These are phyloP conservation scores for Tillandsia fasciculata DNA, from an alignment of 176 grass and related monocot genomes.

Conservation along the genomic window DNA sequence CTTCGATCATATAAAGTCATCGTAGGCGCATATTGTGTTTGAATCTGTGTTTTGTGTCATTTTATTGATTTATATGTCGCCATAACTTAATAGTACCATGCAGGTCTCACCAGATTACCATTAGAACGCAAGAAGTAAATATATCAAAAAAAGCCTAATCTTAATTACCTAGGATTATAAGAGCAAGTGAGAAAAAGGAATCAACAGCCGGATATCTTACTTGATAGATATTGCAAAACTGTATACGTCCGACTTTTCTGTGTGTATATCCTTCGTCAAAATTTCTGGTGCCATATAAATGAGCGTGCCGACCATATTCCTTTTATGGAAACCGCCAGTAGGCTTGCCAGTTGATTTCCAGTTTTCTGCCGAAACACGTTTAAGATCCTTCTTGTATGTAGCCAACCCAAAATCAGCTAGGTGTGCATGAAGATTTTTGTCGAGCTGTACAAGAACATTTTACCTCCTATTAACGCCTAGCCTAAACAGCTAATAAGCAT, in stretches of 20 bases:
- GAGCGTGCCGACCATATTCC: slow-evolving; percentile 90
- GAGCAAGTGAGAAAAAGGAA: not conserved
- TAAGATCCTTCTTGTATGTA: slow-evolving; percentile 91
- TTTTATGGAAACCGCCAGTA: slow-evolving; percentile 96
- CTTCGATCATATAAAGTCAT: too few relatives aligned
- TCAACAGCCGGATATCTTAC: slow-evolving; percentile 41
- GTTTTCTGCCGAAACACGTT: slow-evolving; percentile 66
- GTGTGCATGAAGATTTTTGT: slow-evolving; percentile 54
- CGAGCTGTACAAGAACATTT: slow-evolving; percentile 47
- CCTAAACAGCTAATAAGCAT: not conserved
- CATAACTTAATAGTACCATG: too few relatives aligned
- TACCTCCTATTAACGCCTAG: slow-evolving; percentile 6
- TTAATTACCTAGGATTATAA: too few relatives aligned
- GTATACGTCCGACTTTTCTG: slow-evolving; percentile 95
- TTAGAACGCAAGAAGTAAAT: too few relatives aligned
- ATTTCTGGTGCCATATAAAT: slow-evolving; percentile 99
- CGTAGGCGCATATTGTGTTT: too few relatives aligned
- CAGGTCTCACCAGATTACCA: too few relatives aligned
- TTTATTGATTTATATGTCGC: too few relatives aligned
- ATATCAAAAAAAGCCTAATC: too few relatives aligned
- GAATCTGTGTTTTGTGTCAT: too few relatives aligned
- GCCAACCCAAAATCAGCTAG: slow-evolving; percentile 95
- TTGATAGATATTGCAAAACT: slow-evolving; percentile 91
- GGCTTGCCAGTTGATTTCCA: slow-evolving; percentile 96
- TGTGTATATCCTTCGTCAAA: slow-evolving; percentile 82